Evolutionary conservation across 345 rosid species (phyloP), one percentile per base, ranked within the genome.

Genomic region (Populus alba): DNA sequence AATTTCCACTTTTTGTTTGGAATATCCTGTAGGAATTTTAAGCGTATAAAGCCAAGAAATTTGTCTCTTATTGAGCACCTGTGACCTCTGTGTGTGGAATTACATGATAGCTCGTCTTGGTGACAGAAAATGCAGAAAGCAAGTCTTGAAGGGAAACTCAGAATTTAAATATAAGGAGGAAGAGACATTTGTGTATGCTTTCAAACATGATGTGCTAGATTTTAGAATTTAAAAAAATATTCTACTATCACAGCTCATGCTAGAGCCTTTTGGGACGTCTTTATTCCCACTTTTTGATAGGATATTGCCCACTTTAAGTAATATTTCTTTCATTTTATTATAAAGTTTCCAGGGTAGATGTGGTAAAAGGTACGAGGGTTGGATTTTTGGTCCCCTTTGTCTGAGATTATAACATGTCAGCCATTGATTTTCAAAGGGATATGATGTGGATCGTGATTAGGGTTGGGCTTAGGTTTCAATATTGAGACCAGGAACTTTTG

Each of bases 391-490:
- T 9, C 23, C 70, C 23, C 12, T 37, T 37, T 0, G 1, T 15
- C 49, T 20, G 49, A n/a, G 23, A 38, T 68, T 66, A 39, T 7
- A 33, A 35, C 20, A 35, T 51, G 22, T 51, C 59, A 18, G 11
- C 17, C 22, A 68, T 68, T 68, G 38, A n/a, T n/a, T 37, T 57
- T 76, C 39, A 16, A 16, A 55, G 25, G 65, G 31, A 67, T 25
- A n/a, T 51, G 66, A n/a, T 49, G 78, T 10, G 8, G 78, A 75
- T 75, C 13, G 51, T 67, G 53, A 68, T 51, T 17, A n/a, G 11
- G 72, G 55, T 35, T 31, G 55, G 63, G 12, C 45, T 22, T 33
- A 45, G 15, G n/a, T 25, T 12, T 66, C 33, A 18, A 10, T 47
- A 13, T 31, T 17, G 69, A 47, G 27, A 47, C 38, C 11, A 22